Evolutionary conservation across 306 rosid genomes (phyloP), one percentile per base, ranked within the genome.

Genomic region (Cucumis hystrix): DNA sequence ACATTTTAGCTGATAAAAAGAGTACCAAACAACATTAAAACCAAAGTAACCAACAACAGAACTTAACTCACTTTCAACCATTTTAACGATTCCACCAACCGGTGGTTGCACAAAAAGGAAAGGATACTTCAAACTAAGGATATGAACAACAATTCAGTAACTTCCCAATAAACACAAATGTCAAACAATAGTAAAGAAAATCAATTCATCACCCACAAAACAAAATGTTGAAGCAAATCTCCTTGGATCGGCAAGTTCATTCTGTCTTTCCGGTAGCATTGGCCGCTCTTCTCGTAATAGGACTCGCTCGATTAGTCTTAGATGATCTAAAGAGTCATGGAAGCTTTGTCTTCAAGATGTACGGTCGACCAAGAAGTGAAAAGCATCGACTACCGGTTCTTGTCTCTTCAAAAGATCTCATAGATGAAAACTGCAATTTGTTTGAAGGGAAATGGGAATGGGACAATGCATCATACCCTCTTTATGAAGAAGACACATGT

Each of bases 401-500:
- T 3, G 82, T 90, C 71, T 84, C 85, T 70, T 80, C 88, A 0
- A 85, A 82, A 78, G 98, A 92, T 51, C 86, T 87, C 6, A 17
- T 90, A 69, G 85, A 80, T 28, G 92, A 86, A 54, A 80, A 63
- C 8, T 95, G 97, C 85, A 77, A 90, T 73, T 88, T 89, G 1
- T 90, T 89, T 79, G 89, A 92, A 88, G 97, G 99, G 84, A 78
- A 43, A 56, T 95, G 99, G 97, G 84, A 86, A n/a, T 87, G 99
- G 97, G 89, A 95, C 60, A 95, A 95, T 77, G 88, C 80, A 76
- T 84, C 97, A 1, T 78, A 87, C 74, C 97, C 97, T 78, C 88
- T 83, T 17, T 92, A 90, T 80, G 82, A 80, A 56, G 97, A 95
- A 83, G 87, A 88, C 77, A 89, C 83, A 51, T 95, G 97, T 68